Evolutionary conservation across 148 eudicot genomes (phyloP).

Genomic region (Camellia lanceoleosa): DNA sequence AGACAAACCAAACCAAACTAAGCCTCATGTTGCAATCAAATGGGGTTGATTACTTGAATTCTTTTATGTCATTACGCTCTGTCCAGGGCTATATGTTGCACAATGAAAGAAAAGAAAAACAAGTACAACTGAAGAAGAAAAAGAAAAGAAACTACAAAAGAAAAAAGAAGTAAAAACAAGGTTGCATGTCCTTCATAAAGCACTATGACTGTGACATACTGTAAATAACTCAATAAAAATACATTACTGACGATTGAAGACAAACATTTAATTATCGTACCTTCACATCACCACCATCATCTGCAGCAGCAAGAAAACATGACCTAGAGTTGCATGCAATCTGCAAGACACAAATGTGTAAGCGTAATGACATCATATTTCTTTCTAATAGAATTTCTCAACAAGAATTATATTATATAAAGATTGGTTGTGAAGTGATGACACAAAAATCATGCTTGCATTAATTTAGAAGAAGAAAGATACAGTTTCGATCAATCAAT

Average conservation of each 20-base stretch:
- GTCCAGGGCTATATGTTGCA: no score
- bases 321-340: conserved; percentile 79
- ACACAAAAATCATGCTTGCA: neutral
- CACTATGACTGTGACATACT: neutral
- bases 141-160: neutral
- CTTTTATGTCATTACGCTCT: no score
- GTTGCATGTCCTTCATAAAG: neutral
- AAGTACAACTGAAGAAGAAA: neutral
- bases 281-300: conserved; percentile 96
- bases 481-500: neutral
- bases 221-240: neutral
- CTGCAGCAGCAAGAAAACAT: conserved; percentile 90
- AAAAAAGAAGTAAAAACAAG: neutral
- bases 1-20: no score
- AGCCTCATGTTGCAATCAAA: no score
- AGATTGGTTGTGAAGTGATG: neutral
- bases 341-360: conserved; percentile 34
- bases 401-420: neutral
- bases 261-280: conserved; percentile 30
- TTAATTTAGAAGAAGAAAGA: neutral
- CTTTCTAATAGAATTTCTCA: neutral
- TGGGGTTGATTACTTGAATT: no score
- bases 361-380: neutral
- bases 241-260: neutral
- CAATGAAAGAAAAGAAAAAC: no score